These are phyloP conservation scores for Trichomonascaceae sp. DNA, from an alignment of 1,139 yeast species.

Conservation along the genomic window DNA sequence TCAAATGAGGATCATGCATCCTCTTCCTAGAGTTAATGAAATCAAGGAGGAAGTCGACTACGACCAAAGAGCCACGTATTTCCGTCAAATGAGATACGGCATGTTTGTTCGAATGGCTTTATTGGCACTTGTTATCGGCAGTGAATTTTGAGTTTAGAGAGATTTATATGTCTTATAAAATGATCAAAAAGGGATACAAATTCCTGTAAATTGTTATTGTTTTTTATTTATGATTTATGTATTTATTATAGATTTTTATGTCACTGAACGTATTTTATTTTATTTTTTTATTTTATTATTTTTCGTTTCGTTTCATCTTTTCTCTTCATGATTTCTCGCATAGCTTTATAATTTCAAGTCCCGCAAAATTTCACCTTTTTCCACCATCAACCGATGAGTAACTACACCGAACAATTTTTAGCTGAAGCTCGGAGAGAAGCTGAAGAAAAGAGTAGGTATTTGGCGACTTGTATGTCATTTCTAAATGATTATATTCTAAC, in stretches of 20 bases:
- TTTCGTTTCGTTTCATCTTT: conserved; percentile 9
- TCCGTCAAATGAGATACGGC: conserved; percentile 99
- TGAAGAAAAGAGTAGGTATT: conserved; percentile 1
- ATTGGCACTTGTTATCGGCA: conserved; percentile 96
- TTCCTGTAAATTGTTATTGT: neutral
- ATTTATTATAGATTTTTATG: neutral
- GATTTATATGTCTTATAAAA: neutral
- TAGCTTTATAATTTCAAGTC: conserved; percentile 1
- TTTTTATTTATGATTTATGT: neutral
- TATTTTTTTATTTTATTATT: conserved; percentile 5
- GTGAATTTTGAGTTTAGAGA: conserved; percentile 17
- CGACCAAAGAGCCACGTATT: conserved; percentile 98
- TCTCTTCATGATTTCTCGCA: conserved; percentile 5
- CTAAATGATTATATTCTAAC: neutral
- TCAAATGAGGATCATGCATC: conserved; percentile 99
- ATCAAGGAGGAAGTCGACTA: conserved; percentile 97
- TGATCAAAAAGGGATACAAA: neutral
- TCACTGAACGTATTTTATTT: conserved; percentile 1
- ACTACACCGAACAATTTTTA: conserved; percentile 6
- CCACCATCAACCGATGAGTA: neutral
- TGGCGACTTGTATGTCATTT: neutral
- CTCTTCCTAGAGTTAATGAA: conserved; percentile 95
- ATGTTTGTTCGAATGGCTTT: conserved; percentile 97
- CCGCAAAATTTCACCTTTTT: neutral
- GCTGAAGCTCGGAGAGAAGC: conserved; percentile 5